Evolutionary conservation across 2,329 filamentous ascomycete species (phyloP).

Genomic region (Fusarium subglutinans): DNA sequence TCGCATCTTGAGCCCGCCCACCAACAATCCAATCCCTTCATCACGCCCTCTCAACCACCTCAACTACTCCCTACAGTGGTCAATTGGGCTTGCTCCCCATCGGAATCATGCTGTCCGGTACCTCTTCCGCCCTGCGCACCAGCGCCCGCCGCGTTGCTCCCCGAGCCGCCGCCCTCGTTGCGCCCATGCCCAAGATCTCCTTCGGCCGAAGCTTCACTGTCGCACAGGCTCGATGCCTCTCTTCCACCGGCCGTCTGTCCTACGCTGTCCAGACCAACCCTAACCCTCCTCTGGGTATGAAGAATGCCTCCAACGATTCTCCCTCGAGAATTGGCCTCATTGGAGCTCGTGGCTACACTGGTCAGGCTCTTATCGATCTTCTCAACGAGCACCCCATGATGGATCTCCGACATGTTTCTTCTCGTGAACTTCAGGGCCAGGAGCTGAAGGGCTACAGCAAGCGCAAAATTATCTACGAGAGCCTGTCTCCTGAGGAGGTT

Average conservation of each 20-base stretch:
- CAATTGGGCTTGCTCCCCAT: conserved; percentile 20
- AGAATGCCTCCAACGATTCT: conserved; percentile 83
- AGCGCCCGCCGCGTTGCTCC: conserved; percentile 17
- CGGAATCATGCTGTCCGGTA: conserved; percentile 27
- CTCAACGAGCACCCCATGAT: conserved; percentile 89
- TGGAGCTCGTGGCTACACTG: conserved; percentile 92
- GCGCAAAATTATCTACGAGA: conserved; percentile 91
- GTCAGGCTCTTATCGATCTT: conserved; percentile 87
- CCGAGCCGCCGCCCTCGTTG: conserved; percentile 31
- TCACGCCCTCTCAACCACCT: background rate
- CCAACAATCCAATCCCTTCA: background rate
- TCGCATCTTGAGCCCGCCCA: background rate
- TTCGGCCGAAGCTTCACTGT: background rate
- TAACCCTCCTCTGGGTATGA: conserved; percentile 88
- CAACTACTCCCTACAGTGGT: background rate
- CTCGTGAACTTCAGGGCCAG: conserved; percentile 88
- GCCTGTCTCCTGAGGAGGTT: conserved; percentile 86
- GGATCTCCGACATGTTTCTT: conserved; percentile 91
- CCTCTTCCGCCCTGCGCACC: conserved; percentile 18
- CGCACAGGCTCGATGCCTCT: conserved; percentile 1
- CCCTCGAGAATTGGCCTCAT: conserved; percentile 87
- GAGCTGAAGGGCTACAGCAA: conserved; percentile 91
- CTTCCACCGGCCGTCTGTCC: background rate
- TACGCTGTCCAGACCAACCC: conserved; percentile 66
- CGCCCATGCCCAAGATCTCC: conserved; percentile 2